A percentile compares a stretch with the other conserved stretches of the same genome.
These are phyloP conservation scores for Euphorbia tirucalli DNA, from an alignment of 345 rosid species.

Conservation along the genomic window DNA sequence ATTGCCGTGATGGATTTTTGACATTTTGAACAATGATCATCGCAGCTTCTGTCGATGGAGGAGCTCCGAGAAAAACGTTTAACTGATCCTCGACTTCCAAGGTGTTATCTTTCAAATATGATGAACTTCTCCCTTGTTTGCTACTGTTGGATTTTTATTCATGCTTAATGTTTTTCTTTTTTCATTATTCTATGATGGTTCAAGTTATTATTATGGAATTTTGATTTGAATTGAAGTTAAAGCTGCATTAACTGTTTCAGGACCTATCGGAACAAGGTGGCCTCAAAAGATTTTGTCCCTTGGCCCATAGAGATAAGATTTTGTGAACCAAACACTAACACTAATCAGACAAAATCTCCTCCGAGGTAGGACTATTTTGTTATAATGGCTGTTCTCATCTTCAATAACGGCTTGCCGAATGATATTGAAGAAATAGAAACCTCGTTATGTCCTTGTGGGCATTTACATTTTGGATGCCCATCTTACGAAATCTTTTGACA, in stretches of 20 bases:
- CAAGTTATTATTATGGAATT: neutral
- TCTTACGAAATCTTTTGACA: conserved; percentile 31
- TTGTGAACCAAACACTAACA: conserved; percentile 67
- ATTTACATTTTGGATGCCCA: neutral
- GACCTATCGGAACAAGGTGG: conserved; percentile 86
- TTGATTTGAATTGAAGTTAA: neutral
- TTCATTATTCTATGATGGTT: neutral
- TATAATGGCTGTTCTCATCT: conserved; percentile 14
- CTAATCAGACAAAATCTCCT: conserved; percentile 79
- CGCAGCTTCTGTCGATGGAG: conserved; percentile 87
- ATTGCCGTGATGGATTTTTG: conserved; percentile 17
- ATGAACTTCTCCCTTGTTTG: neutral
- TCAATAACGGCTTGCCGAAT: neutral
- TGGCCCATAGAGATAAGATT: conserved; percentile 98
- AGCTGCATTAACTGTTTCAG: conserved; percentile 44
- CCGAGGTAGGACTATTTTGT: conserved; percentile 54
- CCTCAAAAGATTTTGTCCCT: conserved; percentile 57
- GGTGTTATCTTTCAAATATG: conserved; percentile 35
- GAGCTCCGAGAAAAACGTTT: conserved; percentile 75
- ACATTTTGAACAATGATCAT: conserved; percentile 22
- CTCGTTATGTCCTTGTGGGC: neutral
- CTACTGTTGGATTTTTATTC: neutral
- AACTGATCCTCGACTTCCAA: conserved; percentile 84
- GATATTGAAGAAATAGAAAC: neutral
- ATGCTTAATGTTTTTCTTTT: neutral